Conservation (phyloP, 2,329 filamentous ascomycete genomes). For the Akanthomyces muscarius region DNA sequence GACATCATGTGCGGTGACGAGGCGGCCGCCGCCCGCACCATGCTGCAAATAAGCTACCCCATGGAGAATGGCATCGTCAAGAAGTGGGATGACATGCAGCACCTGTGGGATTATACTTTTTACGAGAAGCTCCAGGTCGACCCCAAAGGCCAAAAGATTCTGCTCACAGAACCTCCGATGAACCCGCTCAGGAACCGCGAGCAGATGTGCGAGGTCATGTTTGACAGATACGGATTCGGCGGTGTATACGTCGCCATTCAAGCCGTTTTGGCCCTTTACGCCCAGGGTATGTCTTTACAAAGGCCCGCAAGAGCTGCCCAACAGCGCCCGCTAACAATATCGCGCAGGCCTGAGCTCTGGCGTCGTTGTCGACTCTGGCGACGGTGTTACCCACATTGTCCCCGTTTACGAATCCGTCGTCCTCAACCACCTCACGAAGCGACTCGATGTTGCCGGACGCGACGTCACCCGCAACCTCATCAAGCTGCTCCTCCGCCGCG, state of each 20-base stretch:
- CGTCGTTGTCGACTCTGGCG: constrained; percentile 97
- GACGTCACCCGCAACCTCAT: constrained; percentile 99
- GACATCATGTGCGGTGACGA: constrained; percentile 99
- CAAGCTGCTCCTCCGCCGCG: constrained; percentile 84
- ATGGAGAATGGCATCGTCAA: constrained; percentile 99
- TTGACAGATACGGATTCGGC: constrained; percentile 92
- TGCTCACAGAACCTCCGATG: constrained; percentile 95
- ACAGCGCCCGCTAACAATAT: constrained; percentile 11
- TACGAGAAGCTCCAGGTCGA: constrained; percentile 95
- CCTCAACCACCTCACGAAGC: constrained; percentile 90
- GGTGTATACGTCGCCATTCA: constrained; percentile 98
- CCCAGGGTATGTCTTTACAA: constrained; percentile 64
- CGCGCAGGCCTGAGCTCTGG: constrained; percentile 73
- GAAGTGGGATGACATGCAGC: constrained; percentile 99
- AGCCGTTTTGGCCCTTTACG: constrained; percentile 91
- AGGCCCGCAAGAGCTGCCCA: constrained; percentile 14
- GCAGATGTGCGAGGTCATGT: constrained; percentile 99
- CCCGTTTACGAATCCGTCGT: constrained; percentile 98
- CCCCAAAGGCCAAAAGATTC: constrained; percentile 87
- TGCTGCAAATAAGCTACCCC: constrained; percentile 98
- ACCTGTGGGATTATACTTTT: constrained; percentile 99
- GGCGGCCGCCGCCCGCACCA: constrained; percentile 88
- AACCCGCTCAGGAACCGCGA: constrained; percentile 96
- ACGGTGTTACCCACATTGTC: constrained; percentile 97
- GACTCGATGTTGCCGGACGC: constrained; percentile 90